Evolutionary conservation across 129 eudicot genomes (phyloP).

Genomic region (Heracleum sosnowskyi): DNA sequence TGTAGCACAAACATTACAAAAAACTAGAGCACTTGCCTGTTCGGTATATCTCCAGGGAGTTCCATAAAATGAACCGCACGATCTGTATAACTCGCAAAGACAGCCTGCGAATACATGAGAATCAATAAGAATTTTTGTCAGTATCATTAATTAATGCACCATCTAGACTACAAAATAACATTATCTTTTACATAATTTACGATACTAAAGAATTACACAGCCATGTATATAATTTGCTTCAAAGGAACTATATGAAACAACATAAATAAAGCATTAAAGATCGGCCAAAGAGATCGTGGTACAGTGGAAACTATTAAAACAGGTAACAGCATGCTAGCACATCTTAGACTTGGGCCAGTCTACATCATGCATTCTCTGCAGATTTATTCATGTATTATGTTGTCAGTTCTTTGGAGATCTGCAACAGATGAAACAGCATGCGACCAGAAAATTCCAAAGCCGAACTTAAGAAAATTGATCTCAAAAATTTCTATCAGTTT

Average conservation of each 20-base stretch:
- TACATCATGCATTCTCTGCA: neutral
- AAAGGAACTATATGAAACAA: neutral
- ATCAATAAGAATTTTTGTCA: neutral
- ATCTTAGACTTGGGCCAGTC: neutral
- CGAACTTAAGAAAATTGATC: neutral
- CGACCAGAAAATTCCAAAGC: neutral
- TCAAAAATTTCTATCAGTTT: no score
- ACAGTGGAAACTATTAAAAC: neutral
- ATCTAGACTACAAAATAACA: neutral
- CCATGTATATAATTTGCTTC: neutral
- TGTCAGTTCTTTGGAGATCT: neutral
- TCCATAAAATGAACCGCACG: conserved; percentile 96
- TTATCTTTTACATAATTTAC: neutral
- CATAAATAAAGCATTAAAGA: neutral
- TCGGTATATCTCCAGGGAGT: conserved; percentile 95
- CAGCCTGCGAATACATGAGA: conserved; percentile 37
- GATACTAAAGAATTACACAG: neutral
- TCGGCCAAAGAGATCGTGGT: neutral
- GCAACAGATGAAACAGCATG: neutral
- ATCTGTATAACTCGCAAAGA: conserved; percentile 77
- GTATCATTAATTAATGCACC: neutral
- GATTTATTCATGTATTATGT: neutral
- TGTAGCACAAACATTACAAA: neutral
- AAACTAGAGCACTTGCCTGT: conserved; percentile 47
- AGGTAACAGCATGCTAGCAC: neutral